Conservation (phyloP, 805 yeast genomes). For the Saturnispora dispora region DNA sequence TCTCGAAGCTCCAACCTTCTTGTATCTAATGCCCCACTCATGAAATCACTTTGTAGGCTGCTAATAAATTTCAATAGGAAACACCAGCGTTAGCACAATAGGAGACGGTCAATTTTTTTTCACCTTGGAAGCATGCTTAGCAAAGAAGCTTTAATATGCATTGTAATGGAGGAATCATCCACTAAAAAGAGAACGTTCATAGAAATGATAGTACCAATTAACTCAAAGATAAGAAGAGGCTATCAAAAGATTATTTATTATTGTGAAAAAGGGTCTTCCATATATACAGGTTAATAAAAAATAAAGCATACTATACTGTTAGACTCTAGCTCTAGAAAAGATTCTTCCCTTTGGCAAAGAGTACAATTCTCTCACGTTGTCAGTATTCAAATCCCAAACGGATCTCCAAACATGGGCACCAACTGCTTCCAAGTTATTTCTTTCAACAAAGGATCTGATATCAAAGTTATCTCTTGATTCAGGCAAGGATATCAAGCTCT, state of each 20-base stretch:
- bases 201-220: neutral
- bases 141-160: neutral
- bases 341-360: conserved; percentile 72
- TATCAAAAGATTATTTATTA: neutral
- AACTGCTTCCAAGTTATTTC: conserved; percentile 55
- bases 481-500: conserved; percentile 15
- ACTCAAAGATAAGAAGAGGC: neutral
- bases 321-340: conserved; percentile 52
- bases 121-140: neutral
- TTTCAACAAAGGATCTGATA: conserved; percentile 56
- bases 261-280: neutral
- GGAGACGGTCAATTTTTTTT: neutral
- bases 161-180: no score
- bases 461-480: conserved; percentile 48
- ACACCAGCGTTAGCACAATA: neutral
- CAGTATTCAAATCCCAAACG: conserved; percentile 68
- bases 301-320: conserved; percentile 3
- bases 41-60: neutral
- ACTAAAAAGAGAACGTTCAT: no score
- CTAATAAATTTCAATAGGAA: neutral
- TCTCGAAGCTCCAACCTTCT: conserved; percentile 24
- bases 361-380: conserved; percentile 56
- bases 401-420: conserved; percentile 94
- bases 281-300: neutral
- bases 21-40: neutral